These are phyloP conservation scores for Vaucheria bursata DNA, from an alignment of 352 stramenopile species.

Conservation along the genomic window DNA sequence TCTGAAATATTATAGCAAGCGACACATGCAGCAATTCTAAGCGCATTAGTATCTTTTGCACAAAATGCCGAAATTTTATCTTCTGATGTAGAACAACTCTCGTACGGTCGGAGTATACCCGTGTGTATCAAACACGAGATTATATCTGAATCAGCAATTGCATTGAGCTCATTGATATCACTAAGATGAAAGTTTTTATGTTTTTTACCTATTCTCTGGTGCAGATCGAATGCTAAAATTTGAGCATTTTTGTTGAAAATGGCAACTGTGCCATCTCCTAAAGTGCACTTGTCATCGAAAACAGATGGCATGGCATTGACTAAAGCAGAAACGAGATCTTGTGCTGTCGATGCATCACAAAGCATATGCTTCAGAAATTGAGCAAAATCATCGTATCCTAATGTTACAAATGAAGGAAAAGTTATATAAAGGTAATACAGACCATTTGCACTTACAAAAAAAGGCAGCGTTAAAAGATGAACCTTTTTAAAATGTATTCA, in stretches of 20 bases:
- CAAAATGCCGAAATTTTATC: neutral
- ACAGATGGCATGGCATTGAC: neutral
- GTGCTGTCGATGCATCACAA: neutral
- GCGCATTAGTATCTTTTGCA: neutral
- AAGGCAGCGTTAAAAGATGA: too few species aligned
- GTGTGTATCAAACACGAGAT: neutral
- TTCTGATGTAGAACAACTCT: neutral
- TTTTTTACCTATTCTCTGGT: neutral
- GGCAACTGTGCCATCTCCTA: neutral
- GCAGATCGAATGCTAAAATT: neutral
- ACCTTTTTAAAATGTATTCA: too few species aligned
- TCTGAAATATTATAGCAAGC: neutral
- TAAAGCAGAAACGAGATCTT: neutral
- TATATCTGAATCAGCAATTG: neutral
- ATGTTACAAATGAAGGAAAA: too few species aligned
- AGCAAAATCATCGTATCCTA: neutral
- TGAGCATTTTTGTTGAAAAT: neutral
- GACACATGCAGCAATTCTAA: neutral
- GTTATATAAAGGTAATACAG: too few species aligned
- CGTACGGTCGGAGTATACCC: neutral
- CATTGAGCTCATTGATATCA: neutral
- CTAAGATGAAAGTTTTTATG: neutral
- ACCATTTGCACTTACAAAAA: too few species aligned
- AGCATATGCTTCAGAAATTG: neutral
- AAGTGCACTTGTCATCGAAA: neutral